Base-by-base conservation (phyloP, 176 grass and related monocot species). In the Saccharum officinarum region DNA sequence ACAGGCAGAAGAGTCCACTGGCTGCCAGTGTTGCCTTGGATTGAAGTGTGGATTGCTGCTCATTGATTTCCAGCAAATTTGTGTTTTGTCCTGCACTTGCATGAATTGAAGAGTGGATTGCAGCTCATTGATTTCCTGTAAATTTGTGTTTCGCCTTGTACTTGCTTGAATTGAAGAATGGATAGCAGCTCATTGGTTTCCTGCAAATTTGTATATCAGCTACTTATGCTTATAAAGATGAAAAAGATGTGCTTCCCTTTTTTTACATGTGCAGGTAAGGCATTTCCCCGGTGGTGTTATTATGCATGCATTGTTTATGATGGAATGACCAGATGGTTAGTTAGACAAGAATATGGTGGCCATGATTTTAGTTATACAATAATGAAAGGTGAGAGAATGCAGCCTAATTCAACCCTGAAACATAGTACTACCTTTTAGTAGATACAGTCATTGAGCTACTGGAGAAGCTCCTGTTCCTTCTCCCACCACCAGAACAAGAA, bases 31-130 rank as follows among this genome's bases (percentile, higher is more conserved):
- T 45, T 44, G 73, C 14, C 10, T 81, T 54, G 30, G 34, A 39
- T 40, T 69, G 78, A 92, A 75, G 66, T 86, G 79, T 8, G 57
- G 71, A 67, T 60, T 80, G 71, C 74, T 86, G 22, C 68, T 38
- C 20, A 12, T 74, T 65, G 76, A 20, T 82, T 72, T 86, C 86
- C 83, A 86, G 82, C 65, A 86, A 79, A 46, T 39, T 18, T n/a
- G 50, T 38, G 46, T 49, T 49, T 15, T 1, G 14, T 16, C 46
- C 14, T 49, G 46, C 14, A 16, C 14, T 49, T 49, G 46, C 46
- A 4, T 16, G 57, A 25, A 61, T 9, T 59, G 55, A 59, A 10
- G 22, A 60, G 22, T 60, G 54, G 20, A 59, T 59, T n/a, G 7
- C 54, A n/a, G 20, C 20, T 59, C 20, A n/a, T n/a, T 59, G 52